phyloP scores from a whole-genome alignment of 768 basidiomycete genomes.

The Boletus speciosus region DNA sequence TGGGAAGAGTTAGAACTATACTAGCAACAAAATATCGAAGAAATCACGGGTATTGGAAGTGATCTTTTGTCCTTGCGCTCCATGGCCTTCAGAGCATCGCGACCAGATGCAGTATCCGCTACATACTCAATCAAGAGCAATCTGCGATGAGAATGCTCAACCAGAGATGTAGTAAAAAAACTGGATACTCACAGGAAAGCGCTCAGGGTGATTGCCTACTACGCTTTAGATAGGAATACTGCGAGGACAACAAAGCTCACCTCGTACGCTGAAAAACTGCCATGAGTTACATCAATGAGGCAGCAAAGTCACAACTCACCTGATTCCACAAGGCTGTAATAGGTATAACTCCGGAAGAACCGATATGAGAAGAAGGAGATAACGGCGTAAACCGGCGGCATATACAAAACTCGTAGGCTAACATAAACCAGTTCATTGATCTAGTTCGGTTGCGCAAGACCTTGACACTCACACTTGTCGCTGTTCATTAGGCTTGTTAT shows the following conservation, averaged over 20 bases:
- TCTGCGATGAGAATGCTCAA: slow-evolving; percentile 33
- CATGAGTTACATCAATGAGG: slow-evolving; percentile 26
- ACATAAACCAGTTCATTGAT: background rate
- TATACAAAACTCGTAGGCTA: slow-evolving; percentile 77
- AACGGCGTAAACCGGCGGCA: slow-evolving; percentile 79
- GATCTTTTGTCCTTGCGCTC: slow-evolving; percentile 73
- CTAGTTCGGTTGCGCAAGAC: background rate
- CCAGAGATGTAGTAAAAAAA: background rate
- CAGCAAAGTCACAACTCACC: slow-evolving; percentile 33
- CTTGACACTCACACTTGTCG: slow-evolving; percentile 64
- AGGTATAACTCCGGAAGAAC: slow-evolving; percentile 75
- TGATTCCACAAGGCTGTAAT: slow-evolving; percentile 50
- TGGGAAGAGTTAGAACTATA: background rate
- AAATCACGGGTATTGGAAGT: slow-evolving; percentile 64
- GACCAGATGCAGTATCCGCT: slow-evolving; percentile 60
- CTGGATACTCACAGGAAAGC: slow-evolving; percentile 69
- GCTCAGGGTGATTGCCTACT: slow-evolving; percentile 73
- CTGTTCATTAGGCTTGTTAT: slow-evolving; percentile 68
- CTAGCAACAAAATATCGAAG: background rate
- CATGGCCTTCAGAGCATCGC: slow-evolving; percentile 64
- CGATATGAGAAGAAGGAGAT: slow-evolving; percentile 86
- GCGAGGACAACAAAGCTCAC: slow-evolving; percentile 34
- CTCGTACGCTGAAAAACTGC: slow-evolving; percentile 55
- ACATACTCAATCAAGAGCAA: slow-evolving; percentile 84
- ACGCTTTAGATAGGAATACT: slow-evolving; percentile 15